Base-by-base conservation (phyloP, 139 green algal genomes). In the Pleodorina starrii region DNA sequence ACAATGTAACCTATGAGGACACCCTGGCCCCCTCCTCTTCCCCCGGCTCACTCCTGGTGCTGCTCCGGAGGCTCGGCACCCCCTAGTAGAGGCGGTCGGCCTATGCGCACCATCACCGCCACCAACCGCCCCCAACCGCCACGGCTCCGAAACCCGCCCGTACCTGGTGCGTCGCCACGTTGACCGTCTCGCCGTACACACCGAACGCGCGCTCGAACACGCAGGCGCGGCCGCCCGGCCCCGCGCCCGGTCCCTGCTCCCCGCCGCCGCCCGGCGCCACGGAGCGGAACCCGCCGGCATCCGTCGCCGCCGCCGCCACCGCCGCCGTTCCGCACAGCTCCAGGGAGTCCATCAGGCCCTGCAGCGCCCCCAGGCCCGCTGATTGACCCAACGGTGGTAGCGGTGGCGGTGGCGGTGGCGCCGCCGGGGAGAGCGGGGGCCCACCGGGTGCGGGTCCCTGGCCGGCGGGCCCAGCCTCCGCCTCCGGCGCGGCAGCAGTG, bases 191-290 rank as follows among this genome's bases (percentile, higher is more conserved):
- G 57, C 57, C 79, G 79, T 75, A 69, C 5, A 21, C 36, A 25
- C 76, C 76, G 36, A 84, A 84, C 48, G 25, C 50, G 48, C 76
- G 76, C 76, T 84, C 76, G 21, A 51, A 84, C 32, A 48, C 21
- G 16, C 76, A 69, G 10, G 4, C 35, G 48, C 25, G 27, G 50
- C 36, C 38, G 54, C 35, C 51, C 77, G 25, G n/a, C 51, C 50
- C 74, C 40, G 69, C 16, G 25, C 69, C 69, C 69, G 35, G 36
- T 44, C 69, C 69, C 69, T n/a, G 46, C 76, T 63, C 40, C 32
- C 46, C 36, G 38, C 43, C 29, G 78, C 17, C 78, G 36, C 36
- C 78, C 14, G 54, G 54, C 54, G n/a, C 78, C n/a, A 9, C 46
- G 27, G 17, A 23, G 16, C 0, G 11, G 66, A 10, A 38, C 63